Evolutionary conservation across 768 basidiomycete species (phyloP), one percentile per base, ranked within the genome.

Genomic region (Amanita pseudoporphyria): DNA sequence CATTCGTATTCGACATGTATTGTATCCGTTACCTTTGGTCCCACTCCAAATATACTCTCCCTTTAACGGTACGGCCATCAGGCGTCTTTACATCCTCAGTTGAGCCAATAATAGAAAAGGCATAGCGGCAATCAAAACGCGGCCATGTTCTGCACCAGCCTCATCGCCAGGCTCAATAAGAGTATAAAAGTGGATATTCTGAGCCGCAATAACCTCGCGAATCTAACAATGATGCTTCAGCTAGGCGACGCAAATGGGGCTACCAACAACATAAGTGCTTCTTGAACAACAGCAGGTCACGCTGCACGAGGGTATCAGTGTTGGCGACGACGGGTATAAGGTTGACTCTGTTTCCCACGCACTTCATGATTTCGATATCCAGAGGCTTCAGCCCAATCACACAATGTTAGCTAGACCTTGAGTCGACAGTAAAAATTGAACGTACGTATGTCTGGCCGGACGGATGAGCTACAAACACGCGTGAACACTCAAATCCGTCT

Each of bases 41-140:
- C 98, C 93, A 75, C 96, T 95, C 96, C 96, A 99, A 10, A 95
- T 81, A 64, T 99, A 99, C 67, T 98, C 90, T 59, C 96, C 96
- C 96, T 70, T 98, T 98, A 63, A 99, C 96, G 31, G 80, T 68
- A 51, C 93, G 81, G 9, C 96, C 96, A 62, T 98, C 95, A 21
- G 75, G 69, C 3, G 91, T 97, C n/a, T n/a, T n/a, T n/a, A n/a
- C n/a, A n/a, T n/a, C n/a, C n/a, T n/a, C n/a, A n/a, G n/a, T n/a
- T n/a, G 87, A 91, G 30, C 96, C 96, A 60, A 99, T 98, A 67
- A 99, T 97, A 18, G 94, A 96, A 73, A 97, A 98, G 96, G 96
- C 70, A 96, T 95, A 12, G 93, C 90, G 13, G 89, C 82, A 14
- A 78, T 72, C 54, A 98, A 80, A 55, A 82, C 74, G 49, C 87